Percentiles rank a stretch among this genome's conserved stretches.
Evolutionary conservation across 2,329 filamentous ascomycete species (phyloP).

Genomic region (Talaromyces sp.): DNA sequence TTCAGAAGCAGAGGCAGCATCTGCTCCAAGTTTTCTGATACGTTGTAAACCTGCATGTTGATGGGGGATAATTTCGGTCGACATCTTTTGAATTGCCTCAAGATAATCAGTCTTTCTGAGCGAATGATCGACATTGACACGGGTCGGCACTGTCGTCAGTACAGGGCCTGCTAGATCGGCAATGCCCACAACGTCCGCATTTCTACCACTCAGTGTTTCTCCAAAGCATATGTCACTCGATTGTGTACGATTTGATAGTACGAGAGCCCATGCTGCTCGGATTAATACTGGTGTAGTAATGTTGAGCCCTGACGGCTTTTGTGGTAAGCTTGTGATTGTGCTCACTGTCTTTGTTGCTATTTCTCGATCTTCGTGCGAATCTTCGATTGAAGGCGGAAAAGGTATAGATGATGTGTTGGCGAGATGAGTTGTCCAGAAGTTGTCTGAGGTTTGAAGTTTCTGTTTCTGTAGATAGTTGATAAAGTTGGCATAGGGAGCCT

Average conservation of each 20-base stretch:
- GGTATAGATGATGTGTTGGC: conserved; percentile 20
- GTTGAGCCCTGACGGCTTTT: conserved; percentile 16
- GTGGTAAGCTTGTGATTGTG: conserved; percentile 19
- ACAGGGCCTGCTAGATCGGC: conserved; percentile 32
- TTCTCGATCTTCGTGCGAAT: conserved; percentile 19
- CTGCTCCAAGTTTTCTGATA: conserved; percentile 50
- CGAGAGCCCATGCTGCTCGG: conserved; percentile 34
- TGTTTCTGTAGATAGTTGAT: conserved; percentile 25
- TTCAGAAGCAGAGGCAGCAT: conserved; percentile 40
- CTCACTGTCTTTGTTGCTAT: conserved; percentile 14
- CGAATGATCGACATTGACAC: conserved; percentile 33
- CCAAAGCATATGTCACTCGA: conserved; percentile 48
- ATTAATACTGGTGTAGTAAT: conserved; percentile 47
- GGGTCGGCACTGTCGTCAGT: conserved; percentile 20
- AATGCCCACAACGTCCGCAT: conserved; percentile 46
- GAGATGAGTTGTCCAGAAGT: conserved; percentile 26
- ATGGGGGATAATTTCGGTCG: conserved; percentile 55
- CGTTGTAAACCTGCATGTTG: conserved; percentile 57
- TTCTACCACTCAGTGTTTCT: conserved; percentile 50
- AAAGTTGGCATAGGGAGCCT: conserved; percentile 16
- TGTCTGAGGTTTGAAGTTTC: conserved; percentile 23
- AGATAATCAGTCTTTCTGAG: conserved; percentile 47
- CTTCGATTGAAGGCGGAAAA: conserved; percentile 23
- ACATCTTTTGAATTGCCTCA: conserved; percentile 52
- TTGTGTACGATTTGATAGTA: conserved; percentile 12